phyloP scores from a whole-genome alignment of 2,329 filamentous ascomycete genomes.

The Cercospora citrullina region DNA sequence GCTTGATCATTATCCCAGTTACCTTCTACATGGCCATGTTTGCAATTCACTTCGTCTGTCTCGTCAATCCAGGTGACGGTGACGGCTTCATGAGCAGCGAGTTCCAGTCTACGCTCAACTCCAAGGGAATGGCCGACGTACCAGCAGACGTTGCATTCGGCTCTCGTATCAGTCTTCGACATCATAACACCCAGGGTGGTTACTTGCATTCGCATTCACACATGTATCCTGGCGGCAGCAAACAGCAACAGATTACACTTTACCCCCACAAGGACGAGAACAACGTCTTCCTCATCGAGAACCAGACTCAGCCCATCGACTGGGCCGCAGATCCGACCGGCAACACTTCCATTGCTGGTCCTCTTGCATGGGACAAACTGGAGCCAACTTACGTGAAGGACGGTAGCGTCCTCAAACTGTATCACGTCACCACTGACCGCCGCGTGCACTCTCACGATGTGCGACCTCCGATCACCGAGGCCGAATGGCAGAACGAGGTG shows the following conservation, averaged over 20 bases:
- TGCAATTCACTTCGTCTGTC: conserved; percentile 89
- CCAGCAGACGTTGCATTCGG: conserved; percentile 89
- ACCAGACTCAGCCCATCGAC: conserved; percentile 85
- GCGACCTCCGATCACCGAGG: conserved; percentile 79
- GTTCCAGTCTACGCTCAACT: conserved; percentile 96
- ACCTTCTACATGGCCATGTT: conserved; percentile 98
- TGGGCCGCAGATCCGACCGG: conserved; percentile 39
- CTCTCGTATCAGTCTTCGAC: conserved; percentile 80
- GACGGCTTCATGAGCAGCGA: conserved; percentile 99
- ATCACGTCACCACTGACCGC: conserved; percentile 79
- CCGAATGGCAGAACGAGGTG: conserved; percentile 56
- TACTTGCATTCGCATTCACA: conserved; percentile 95
- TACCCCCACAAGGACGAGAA: conserved; percentile 99
- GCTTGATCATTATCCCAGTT: conserved; percentile 82
- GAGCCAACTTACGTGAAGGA: conserved; percentile 72
- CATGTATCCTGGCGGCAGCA: conserved; percentile 97
- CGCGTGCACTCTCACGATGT: conserved; percentile 96
- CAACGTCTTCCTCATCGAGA: conserved; percentile 92
- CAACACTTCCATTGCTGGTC: conserved; percentile 76
- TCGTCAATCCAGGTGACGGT: conserved; percentile 92
- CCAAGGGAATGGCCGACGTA: conserved; percentile 93
- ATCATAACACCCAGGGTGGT: conserved; percentile 95
- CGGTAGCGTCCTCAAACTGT: conserved; percentile 77
- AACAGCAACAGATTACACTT: conserved; percentile 97
- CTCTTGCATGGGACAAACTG: conserved; percentile 77